These are phyloP conservation scores for Metschnikowia kunwiensis DNA, from an alignment of 805 yeast species.

Conservation along the genomic window DNA sequence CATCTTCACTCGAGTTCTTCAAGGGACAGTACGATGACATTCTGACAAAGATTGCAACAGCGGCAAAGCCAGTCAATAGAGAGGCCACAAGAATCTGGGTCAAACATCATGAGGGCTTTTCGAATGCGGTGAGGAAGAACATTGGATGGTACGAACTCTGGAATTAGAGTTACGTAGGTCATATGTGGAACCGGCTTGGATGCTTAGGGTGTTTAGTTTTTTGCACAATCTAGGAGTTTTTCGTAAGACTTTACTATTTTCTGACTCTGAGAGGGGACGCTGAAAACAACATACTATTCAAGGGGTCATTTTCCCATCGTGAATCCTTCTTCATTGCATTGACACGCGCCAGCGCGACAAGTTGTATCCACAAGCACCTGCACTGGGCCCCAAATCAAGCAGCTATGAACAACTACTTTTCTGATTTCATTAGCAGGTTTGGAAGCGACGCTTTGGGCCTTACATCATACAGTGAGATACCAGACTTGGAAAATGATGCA, in stretches of 20 bases:
- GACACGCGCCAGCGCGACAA: too few relatives aligned
- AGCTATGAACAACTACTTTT: conserved; percentile 29
- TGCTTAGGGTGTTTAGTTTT: too few relatives aligned
- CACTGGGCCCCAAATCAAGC: conserved; percentile 1
- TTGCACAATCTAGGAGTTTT: too few relatives aligned
- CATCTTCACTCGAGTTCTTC: conserved; percentile 39
- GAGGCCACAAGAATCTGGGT: conserved; percentile 58
- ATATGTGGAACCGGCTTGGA: neutral
- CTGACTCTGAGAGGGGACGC: too few relatives aligned
- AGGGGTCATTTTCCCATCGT: too few relatives aligned
- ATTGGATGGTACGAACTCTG: conserved; percentile 75
- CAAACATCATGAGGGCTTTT: conserved; percentile 88
- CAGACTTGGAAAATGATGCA: conserved; percentile 2
- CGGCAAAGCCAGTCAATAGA: conserved; percentile 7
- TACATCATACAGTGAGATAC: conserved; percentile 4
- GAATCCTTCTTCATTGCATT: too few relatives aligned
- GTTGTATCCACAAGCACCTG: conserved; percentile 4
- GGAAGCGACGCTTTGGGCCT: conserved; percentile 16
- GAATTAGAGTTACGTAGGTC: conserved; percentile 18
- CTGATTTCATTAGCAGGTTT: conserved; percentile 30
- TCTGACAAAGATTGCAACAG: conserved; percentile 23
- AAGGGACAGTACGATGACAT: conserved; percentile 36
- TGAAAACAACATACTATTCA: too few relatives aligned
- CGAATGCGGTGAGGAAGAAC: conserved; percentile 84
- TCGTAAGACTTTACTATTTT: too few relatives aligned